Evolutionary conservation across 2,329 filamentous ascomycete genomes (phyloP), one percentile per base, ranked within the genome.

Genomic region (Penicillium sp.): DNA sequence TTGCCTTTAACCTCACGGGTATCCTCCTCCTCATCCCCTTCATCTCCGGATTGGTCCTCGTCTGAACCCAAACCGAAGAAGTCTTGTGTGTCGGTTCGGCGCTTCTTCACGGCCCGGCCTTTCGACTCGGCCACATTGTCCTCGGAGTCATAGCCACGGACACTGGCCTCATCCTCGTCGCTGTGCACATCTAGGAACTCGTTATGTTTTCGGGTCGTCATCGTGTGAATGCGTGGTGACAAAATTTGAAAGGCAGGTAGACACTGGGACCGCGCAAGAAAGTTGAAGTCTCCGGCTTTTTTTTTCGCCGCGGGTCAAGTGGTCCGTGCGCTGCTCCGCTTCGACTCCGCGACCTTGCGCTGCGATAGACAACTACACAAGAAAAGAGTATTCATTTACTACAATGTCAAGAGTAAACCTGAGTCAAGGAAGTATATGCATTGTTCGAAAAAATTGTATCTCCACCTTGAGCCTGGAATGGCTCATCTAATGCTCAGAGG

Each of bases 141-240:
- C 62, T 81, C 79, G 43, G 79, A 81, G 62, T 81, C 78, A 57
- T 81, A 81, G 62, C 79, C 79, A 16, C 66, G 66, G 40, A 79
- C 78, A 57, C 69, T 73, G 37, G 69, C 74, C 33, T 79, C 76
- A 1, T 80, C 78, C 1, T 80, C 79, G 19, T 74, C 65, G 28
- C 65, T 76, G 11, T 65, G 67, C 25, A 63, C 72, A 35, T 78
- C 77, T 11, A 79, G 65, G 53, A 76, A 78, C 35, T 79, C 76
- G 59, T 77, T 77, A 25, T 72, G 69, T 57, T 76, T 78, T 49
- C 74, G 74, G 33, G 72, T 74, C 26, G 76, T 70, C 77, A 79
- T 78, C 40, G 16, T 43, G 40, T 10, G 16, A 38, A 22, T 16
- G 26, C 13, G 38, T 42, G 16, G 25, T 38, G 40, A 38, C 49